Evolutionary conservation across 1,139 yeast species (phyloP), one percentile per base, ranked within the genome.

Genomic region (Meyerozyma guilliermondii): DNA sequence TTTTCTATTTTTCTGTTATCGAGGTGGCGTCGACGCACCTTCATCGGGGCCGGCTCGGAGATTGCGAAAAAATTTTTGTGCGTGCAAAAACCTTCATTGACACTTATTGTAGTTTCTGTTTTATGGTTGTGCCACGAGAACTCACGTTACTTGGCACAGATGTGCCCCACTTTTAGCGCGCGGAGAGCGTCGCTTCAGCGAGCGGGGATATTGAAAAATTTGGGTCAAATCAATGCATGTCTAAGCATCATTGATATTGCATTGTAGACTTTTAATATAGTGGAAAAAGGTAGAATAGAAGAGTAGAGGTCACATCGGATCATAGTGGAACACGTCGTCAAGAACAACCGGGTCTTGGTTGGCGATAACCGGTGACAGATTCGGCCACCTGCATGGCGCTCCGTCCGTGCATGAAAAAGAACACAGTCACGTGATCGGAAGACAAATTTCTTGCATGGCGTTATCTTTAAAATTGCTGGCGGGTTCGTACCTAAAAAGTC

Each of bases 71-170:
- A 29, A 13, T 29, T 29, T n/a, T 29, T 29, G 18, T 29, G 33
- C 33, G 18, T 29, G 33, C 33, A 13, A 14, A 5, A 26, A 6
- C 11, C n/a, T n/a, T 16, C 33, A 29, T 8, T 13, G 18, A 14
- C 16, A 13, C 17, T 3, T 29, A 13, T 27, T 27, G 14, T 14
- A 5, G 24, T n/a, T 26, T 33, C 36, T 17, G 24, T 20, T 17
- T 16, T 33, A 33, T 33, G 36, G 36, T 33, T 17, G 7, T 18
- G 11, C 36, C 36, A 33, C 36, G 36, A 33, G 24, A 33, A 9
- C 16, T 10, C 5, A 29, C 16, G 14, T 29, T 13, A 11, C 33
- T 29, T 29, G 33, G 33, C 33, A 29, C 6, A n/a, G 16, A 29
- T 29, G 14, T 29, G 18, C 33, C 33, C 33, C 33, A 29, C 33